Evolutionary conservation across 23 red algal species (phyloP).

Genomic region (Gracilaria domingensis): DNA sequence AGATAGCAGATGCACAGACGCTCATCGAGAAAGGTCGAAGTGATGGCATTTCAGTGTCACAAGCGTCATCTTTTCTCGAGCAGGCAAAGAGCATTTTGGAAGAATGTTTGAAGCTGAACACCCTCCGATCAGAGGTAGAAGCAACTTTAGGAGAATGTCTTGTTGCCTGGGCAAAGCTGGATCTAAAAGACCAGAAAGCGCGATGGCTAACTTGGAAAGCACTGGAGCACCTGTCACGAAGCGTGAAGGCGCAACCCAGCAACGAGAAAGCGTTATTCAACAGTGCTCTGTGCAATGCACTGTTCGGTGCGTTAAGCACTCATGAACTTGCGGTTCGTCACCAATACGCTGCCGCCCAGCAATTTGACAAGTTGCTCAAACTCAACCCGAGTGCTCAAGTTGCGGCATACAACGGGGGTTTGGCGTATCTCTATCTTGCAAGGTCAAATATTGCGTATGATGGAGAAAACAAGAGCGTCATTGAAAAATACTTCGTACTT

Average conservation of each 20-base stretch:
- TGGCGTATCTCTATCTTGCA: slow-evolving; percentile 63
- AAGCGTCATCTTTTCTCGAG: slow-evolving; percentile 21
- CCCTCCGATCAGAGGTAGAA: not conserved
- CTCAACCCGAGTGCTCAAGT: slow-evolving; percentile 39
- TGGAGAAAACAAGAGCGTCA: not conserved
- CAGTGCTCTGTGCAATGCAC: slow-evolving; percentile 41
- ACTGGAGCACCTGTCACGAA: slow-evolving; percentile 11
- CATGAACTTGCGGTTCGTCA: slow-evolving; percentile 17
- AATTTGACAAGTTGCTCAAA: slow-evolving; percentile 59
- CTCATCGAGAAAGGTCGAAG: slow-evolving; percentile 47
- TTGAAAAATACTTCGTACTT: slow-evolving; percentile 20
- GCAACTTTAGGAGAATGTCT: slow-evolving; percentile 37
- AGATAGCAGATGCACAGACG: slow-evolving; percentile 27
- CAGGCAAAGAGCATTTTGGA: slow-evolving; percentile 47
- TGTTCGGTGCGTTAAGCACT: slow-evolving; percentile 42
- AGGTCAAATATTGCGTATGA: slow-evolving; percentile 28
- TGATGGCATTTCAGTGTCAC: slow-evolving; percentile 34
- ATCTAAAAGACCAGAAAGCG: slow-evolving; percentile 49
- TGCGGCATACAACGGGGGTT: slow-evolving; percentile 60
- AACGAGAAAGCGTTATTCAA: slow-evolving; percentile 49
- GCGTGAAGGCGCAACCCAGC: slow-evolving; percentile 15
- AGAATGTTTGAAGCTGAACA: slow-evolving; percentile 38
- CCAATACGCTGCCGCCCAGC: slow-evolving; percentile 26
- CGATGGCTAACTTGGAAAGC: not conserved
- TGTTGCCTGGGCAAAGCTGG: slow-evolving; percentile 58